phyloP scores from a whole-genome alignment of 805 yeast genomes.

The Ogataea glucozyma region DNA sequence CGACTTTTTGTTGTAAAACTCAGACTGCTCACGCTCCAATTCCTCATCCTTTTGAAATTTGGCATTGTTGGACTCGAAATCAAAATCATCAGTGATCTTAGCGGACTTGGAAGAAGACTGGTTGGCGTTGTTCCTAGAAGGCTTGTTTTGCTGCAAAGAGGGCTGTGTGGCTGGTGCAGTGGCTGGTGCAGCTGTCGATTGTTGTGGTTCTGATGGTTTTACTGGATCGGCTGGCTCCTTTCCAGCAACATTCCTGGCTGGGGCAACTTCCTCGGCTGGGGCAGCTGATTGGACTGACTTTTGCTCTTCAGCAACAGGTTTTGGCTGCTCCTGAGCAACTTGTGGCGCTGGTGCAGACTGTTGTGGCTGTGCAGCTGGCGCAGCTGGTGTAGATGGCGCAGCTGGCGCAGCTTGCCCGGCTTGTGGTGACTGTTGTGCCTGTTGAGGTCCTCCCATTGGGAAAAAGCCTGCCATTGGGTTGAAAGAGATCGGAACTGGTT shows the following conservation, averaged over 20 bases:
- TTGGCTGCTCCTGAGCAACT: slow-evolving; percentile 19
- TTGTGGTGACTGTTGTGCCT: slow-evolving; percentile 20
- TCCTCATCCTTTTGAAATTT: slow-evolving; percentile 58
- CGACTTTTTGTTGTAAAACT: slow-evolving; percentile 71
- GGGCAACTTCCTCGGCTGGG: no score
- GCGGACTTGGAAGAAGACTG: not conserved
- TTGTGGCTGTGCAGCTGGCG: slow-evolving; percentile 12
- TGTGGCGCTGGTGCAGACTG: slow-evolving; percentile 6
- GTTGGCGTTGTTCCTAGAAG: not conserved
- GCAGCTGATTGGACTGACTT: not conserved
- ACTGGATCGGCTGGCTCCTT: not conserved
- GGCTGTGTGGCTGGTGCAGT: slow-evolving; percentile 1
- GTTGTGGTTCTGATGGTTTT: not conserved
- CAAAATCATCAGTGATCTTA: slow-evolving; percentile 55
- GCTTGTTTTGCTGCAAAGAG: slow-evolving; percentile 2
- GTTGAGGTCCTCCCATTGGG: slow-evolving; percentile 21
- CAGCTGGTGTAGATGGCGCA: slow-evolving; percentile 14
- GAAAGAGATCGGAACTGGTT: slow-evolving; percentile 38
- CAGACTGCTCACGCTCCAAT: slow-evolving; percentile 33
- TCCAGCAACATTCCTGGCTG: no score
- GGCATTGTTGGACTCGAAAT: slow-evolving; percentile 74
- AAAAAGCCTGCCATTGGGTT: slow-evolving; percentile 22
- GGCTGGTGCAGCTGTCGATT: slow-evolving; percentile 4
- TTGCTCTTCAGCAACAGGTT: slow-evolving; percentile 18
- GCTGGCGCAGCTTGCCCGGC: slow-evolving; percentile 8